phyloP scores from a whole-genome alignment of 306 rosid genomes.

The Prunus mongolica region DNA sequence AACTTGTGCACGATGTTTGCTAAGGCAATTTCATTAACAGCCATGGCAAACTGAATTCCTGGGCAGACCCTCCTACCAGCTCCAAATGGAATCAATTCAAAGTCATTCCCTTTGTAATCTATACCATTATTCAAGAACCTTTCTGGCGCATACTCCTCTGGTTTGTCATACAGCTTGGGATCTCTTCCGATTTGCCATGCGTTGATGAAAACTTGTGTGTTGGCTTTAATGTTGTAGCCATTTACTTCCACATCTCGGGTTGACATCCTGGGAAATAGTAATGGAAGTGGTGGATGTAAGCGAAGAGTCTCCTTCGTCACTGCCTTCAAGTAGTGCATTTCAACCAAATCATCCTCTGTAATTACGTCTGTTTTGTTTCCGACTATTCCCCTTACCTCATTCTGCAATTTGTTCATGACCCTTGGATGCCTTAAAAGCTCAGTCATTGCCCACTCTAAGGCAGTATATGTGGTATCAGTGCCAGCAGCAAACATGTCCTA shows the following conservation, averaged over 20 bases:
- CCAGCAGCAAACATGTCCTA: slow-evolving; percentile 16
- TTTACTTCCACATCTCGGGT: neutral
- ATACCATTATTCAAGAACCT: slow-evolving; percentile 13
- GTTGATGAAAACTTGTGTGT: neutral
- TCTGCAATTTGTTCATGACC: slow-evolving; percentile 10
- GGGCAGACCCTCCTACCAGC: slow-evolving; percentile 28
- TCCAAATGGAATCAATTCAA: slow-evolving; percentile 40
- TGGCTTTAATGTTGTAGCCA: neutral
- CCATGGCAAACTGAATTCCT: slow-evolving; percentile 27
- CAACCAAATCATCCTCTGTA: slow-evolving; percentile 2
- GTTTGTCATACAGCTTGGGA: neutral
- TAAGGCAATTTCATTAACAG: slow-evolving; percentile 23
- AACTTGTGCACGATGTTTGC: slow-evolving; percentile 35
- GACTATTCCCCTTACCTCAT: neutral
- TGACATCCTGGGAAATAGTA: neutral
- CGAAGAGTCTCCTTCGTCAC: slow-evolving; percentile 32
- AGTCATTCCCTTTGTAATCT: slow-evolving; percentile 33
- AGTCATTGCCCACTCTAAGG: slow-evolving; percentile 13
- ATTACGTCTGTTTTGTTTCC: neutral
- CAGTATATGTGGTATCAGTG: slow-evolving; percentile 3
- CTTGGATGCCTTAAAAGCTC: slow-evolving; percentile 16
- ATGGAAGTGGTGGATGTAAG: slow-evolving; percentile 16
- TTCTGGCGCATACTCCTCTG: slow-evolving; percentile 8
- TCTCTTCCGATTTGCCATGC: slow-evolving; percentile 39
- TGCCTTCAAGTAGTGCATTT: slow-evolving; percentile 27